Base-by-base conservation (phyloP, 768 basidiomycete genomes). In the Dacryopinax spathularia region DNA sequence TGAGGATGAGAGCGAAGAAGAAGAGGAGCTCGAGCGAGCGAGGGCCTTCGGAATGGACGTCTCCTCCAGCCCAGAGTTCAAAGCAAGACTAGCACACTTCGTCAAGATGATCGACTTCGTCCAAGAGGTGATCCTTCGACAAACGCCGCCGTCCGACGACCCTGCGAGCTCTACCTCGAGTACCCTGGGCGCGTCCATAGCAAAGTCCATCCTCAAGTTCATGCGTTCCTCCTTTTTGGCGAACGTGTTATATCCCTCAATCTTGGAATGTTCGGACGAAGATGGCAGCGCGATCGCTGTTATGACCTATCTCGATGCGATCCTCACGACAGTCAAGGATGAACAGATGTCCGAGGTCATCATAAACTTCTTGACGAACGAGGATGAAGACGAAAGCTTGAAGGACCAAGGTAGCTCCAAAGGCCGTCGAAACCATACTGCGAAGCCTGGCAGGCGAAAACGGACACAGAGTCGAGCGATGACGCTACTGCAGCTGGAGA, bases 281-380 rank as follows among this genome's bases (percentile, higher is more conserved):
- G 95, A 97, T 72, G 95, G 95, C n/a, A 95, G 92, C 66, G 89
- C 93, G 0, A 87, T 96, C 1, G 93, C 95, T 10, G 93, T 98
- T 62, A 85, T 97, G 82, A 91, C 89, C 16, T 97, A 98, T 71
- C 84, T 97, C 66, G 91, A 96, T 68, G 82, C 91, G 69, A 87
- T 91, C 80, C 79, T 92, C 61, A 81, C 84, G 64, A 89, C 86
- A 0, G 79, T 94, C 4, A 79, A 82, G 34, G 78, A 82, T 25
- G 86, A 85, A 0, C 81, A 80, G 60, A 79, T 95, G 37, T 82
- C 82, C 16, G 82, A 86, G 48, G 77, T 88, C 25, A 75, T 95
- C 16, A 79, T 94, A 39, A 78, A 82, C 59, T 95, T 90, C 74
- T 81, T 95, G 36, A 80, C 89, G 68, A 91, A 82, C 72, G 90